A percentile compares a stretch with the other conserved stretches of the same genome.
phyloP scores from a whole-genome alignment of 768 basidiomycete genomes.

The Gymnopilus dilepis region DNA sequence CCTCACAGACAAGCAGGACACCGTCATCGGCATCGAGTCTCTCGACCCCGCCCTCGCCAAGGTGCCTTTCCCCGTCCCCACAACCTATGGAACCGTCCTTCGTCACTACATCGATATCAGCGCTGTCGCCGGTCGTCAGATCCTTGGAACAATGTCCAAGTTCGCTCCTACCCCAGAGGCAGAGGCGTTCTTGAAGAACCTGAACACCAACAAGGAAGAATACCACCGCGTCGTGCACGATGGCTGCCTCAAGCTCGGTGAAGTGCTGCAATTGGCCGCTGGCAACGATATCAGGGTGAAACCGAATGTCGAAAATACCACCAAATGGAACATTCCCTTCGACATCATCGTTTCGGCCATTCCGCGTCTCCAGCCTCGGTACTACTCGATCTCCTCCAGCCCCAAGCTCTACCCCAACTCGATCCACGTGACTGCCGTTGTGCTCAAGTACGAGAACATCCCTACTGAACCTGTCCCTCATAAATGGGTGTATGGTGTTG shows the following conservation, averaged over 20 bases:
- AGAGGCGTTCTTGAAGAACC: slow-evolving; percentile 69
- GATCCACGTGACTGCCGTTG: slow-evolving; percentile 95
- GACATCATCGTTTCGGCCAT: slow-evolving; percentile 95
- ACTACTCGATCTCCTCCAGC: slow-evolving; percentile 98
- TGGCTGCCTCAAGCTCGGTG: slow-evolving; percentile 90
- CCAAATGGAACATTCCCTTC: slow-evolving; percentile 91
- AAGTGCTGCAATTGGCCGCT: slow-evolving; percentile 90
- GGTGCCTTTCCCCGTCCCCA: slow-evolving; percentile 98
- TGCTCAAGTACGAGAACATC: slow-evolving; percentile 87
- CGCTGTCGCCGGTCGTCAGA: slow-evolving; percentile 92
- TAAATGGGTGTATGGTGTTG: slow-evolving; percentile 86
- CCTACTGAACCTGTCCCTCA: slow-evolving; percentile 53
- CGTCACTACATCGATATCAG: slow-evolving; percentile 98
- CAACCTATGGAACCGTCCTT: slow-evolving; percentile 91
- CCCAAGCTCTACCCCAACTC: slow-evolving; percentile 89
- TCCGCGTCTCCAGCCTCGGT: slow-evolving; percentile 94
- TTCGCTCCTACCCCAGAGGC: slow-evolving; percentile 86
- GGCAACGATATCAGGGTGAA: slow-evolving; percentile 68
- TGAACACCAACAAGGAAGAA: slow-evolving; percentile 88
- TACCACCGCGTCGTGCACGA: slow-evolving; percentile 79
- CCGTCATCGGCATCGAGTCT: slow-evolving; percentile 91
- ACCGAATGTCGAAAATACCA: slow-evolving; percentile 78
- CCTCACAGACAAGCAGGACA: slow-evolving; percentile 78
- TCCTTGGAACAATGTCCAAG: slow-evolving; percentile 84
- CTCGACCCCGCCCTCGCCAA: slow-evolving; percentile 97